Evolutionary conservation across 2,329 filamentous ascomycete species (phyloP), one percentile per base, ranked within the genome.

Genomic region (Hypoxylon sp.): DNA sequence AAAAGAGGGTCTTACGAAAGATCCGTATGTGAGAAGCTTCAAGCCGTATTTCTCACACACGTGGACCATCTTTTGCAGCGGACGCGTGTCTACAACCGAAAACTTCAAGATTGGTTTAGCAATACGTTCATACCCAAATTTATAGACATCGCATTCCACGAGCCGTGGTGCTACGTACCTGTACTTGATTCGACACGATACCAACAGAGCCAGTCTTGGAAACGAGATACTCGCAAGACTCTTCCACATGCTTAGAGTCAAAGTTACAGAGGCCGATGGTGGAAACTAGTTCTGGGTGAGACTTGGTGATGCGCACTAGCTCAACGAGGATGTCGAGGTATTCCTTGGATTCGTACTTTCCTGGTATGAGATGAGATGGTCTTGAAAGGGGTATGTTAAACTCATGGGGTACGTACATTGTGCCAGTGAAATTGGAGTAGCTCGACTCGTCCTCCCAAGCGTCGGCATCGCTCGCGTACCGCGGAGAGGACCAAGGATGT

Each of bases 381-480:
- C 1, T 9, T n/a, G 9, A 3, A 4, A 13, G 20, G 16, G 27
- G 11, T 2, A 9, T 9, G 20, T 16, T 6, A 21, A 13, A n/a
- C n/a, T n/a, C n/a, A 6, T 6, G 8, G 5, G 15, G 19, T 8
- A 62, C 68, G 51, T 56, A 71, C 68, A 59, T 69, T 59, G 13
- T 69, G 60, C 69, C 69, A 72, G 31, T 72, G 69, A 49, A 72
- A 70, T 52, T 71, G 69, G 9, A 72, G 47, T 20, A 72, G 55
- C 12, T 71, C 69, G 15, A 71, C 62, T 13, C 65, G 59, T 3
- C 68, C 69, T 3, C 63, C 62, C 7, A 71, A 57, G 4, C 70
- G 59, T 21, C 67, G 61, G 11, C 62, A 68, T n/a, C 70, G 57
- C 55, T 71, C 70, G 4, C 59, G 62, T 1, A 71, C 67, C 2